These are phyloP conservation scores for Melanogaster broomeanus DNA, from an alignment of 768 basidiomycete genomes.

Conservation along the genomic window DNA sequence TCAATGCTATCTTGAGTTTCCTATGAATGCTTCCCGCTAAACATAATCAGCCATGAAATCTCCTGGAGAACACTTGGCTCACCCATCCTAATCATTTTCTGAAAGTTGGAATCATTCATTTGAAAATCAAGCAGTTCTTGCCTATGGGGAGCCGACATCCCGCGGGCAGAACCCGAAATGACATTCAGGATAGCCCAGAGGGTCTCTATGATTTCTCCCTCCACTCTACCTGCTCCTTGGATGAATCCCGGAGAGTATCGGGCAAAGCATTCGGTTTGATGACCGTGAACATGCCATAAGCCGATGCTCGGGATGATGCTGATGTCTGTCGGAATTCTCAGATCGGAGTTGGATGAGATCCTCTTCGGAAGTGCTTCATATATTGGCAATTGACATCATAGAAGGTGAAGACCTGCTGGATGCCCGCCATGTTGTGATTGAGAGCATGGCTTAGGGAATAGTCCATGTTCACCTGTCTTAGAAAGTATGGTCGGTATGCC, in stretches of 20 bases:
- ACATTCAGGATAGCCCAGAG: conserved; percentile 1
- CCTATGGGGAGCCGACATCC: background rate
- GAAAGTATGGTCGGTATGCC: no score
- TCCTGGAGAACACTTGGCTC: background rate
- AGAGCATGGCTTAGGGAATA: background rate
- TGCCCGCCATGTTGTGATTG: background rate
- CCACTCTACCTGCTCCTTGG: background rate
- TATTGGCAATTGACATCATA: conserved; percentile 12
- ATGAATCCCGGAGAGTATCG: background rate
- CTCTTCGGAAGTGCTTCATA: conserved; percentile 11
- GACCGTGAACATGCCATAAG: conserved; percentile 27
- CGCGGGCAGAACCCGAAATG: background rate
- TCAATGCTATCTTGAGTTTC: background rate
- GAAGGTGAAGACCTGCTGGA: background rate
- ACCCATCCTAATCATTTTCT: conserved; percentile 22
- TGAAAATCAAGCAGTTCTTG: conserved; percentile 24
- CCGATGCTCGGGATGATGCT: conserved; percentile 20
- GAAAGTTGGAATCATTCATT: conserved; percentile 27
- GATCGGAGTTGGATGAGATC: fast-evolving
- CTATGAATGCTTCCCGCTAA: background rate
- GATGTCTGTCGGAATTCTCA: background rate
- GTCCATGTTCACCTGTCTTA: conserved; percentile 14
- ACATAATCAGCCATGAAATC: background rate
- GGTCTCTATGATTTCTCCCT: conserved; percentile 10
- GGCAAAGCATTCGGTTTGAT: conserved; percentile 22